Conservation (phyloP, 2,329 filamentous ascomycete species). For the Aspergillus pseudoviridinutans region DNA sequence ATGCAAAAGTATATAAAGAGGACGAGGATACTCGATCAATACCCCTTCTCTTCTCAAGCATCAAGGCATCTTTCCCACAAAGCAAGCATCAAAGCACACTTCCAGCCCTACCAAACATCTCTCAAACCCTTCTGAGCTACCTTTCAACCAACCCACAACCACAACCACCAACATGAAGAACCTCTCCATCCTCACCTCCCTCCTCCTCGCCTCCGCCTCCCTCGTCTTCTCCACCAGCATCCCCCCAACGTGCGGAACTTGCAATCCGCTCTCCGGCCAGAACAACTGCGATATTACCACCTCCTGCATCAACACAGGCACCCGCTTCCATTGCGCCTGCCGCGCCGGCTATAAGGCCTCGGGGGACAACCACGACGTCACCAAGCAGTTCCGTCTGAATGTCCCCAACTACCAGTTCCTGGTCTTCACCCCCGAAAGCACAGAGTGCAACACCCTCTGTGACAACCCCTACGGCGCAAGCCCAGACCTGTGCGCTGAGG, state of each 20-base stretch:
- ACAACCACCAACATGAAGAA: conserved; percentile 23
- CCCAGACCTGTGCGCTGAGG: conserved; percentile 33
- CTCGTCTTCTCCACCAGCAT: conserved; percentile 18
- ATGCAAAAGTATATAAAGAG: conserved; percentile 2
- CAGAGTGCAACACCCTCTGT: conserved; percentile 34
- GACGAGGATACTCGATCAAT: neutral
- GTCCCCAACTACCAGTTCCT: conserved; percentile 38
- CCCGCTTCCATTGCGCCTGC: conserved; percentile 40
- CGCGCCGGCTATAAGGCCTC: conserved; percentile 40
- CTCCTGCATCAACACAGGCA: conserved; percentile 43
- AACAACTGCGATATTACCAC: conserved; percentile 43
- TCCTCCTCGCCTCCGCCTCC: conserved; percentile 24
- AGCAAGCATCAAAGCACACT: neutral
- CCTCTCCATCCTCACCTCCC: conserved; percentile 18
- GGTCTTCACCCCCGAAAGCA: conserved; percentile 35
- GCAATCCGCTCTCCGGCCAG: conserved; percentile 38
- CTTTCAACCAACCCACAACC: conserved; percentile 10
- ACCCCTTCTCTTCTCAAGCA: neutral
- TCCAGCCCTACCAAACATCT: neutral
- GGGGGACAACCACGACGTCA: conserved; percentile 23
- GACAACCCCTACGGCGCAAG: conserved; percentile 28
- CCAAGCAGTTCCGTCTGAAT: conserved; percentile 35
- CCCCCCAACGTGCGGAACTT: conserved; percentile 31
- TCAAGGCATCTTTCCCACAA: neutral
- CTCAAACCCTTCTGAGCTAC: neutral